Base-by-base conservation (phyloP, 1,284 basidiomycete genomes). In the Cerrena zonata region DNA sequence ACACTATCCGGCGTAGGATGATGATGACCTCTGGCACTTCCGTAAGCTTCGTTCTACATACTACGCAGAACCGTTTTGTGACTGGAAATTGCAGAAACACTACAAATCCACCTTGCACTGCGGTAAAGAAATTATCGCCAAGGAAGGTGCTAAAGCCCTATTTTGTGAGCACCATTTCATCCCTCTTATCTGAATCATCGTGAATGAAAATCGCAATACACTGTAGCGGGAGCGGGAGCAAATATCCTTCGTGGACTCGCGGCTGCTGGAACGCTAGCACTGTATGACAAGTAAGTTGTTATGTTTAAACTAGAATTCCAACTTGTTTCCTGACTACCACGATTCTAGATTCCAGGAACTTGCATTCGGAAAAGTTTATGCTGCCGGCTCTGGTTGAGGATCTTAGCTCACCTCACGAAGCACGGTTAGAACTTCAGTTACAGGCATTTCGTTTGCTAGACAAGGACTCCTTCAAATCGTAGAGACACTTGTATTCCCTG, bases 231-330 rank as follows among this genome's bases (percentile, higher is more conserved):
- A 38, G 80, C 79, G 56, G 80, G 79, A 53, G 81, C 80, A 38
- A 86, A 88, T 68, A 68, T 77, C 49, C 56, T 77, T 18, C 74
- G 75, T 66, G 84, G 85, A 66, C 77, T 89, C 53, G 86, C 87
- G 52, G 82, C 80, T 60, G 85, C 85, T 49, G 84, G 83, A 70
- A 84, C 84, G 42, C 69, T 89, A 56, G 80, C 84, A 12, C 67
- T 86, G 46, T 84, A 83, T 63, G 82, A 87, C 71, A 76, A 84
- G 74, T 77, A 75, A 69, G 74, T 71, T n/a, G n/a, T n/a, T n/a
- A n/a, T n/a, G n/a, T n/a, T n/a, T n/a, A n/a, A n/a, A n/a, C n/a
- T n/a, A n/a, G n/a, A n/a, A n/a, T n/a, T n/a, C n/a, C n/a, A n/a
- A n/a, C n/a, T n/a, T n/a, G n/a, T n/a, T n/a, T n/a, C n/a, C n/a